Evolutionary conservation across 2,329 filamentous ascomycete genomes (phyloP).

Genomic region (Fusarium metavorans): DNA sequence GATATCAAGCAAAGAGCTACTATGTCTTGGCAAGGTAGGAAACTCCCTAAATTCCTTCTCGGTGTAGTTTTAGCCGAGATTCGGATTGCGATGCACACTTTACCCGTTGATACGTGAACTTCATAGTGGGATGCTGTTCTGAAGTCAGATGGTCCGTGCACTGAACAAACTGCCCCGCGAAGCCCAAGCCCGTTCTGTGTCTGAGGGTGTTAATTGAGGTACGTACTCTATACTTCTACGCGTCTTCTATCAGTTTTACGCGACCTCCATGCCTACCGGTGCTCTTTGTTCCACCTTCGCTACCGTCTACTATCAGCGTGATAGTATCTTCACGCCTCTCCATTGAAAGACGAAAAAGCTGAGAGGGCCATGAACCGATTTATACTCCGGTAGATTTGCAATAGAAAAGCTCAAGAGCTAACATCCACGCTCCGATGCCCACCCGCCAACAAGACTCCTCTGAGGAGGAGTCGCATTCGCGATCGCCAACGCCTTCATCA

Average conservation of each 20-base stretch:
- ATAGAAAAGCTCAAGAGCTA: not conserved
- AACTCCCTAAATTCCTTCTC: not conserved
- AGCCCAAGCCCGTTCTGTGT: not conserved
- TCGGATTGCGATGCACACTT: not conserved
- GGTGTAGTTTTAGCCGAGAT: not conserved
- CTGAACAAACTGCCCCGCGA: not conserved
- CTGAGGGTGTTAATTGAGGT: slow-evolving; percentile 6
- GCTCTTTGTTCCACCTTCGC: slow-evolving; percentile 4
- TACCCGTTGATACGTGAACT: not conserved
- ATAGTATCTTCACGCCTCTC: not conserved
- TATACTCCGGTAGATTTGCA: not conserved
- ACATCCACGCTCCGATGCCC: slow-evolving; percentile 40
- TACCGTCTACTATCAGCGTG: not conserved
- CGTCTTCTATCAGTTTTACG: slow-evolving; percentile 22
- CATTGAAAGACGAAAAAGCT: not conserved
- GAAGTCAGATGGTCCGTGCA: not conserved
- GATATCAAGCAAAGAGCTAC: not conserved
- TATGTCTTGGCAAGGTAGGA: not conserved
- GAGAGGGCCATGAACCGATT: not conserved
- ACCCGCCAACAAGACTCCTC: slow-evolving; percentile 36
- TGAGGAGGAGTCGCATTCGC: slow-evolving; percentile 37
- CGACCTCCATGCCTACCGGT: not conserved
- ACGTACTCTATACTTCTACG: slow-evolving; percentile 27
- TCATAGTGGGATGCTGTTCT: not conserved
- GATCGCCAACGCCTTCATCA: slow-evolving; percentile 36